Percentiles rank a stretch among this genome's conserved stretches.
Conservation (phyloP, 2,329 filamentous ascomycete species). For the Arthrobotrys sphaeroides region DNA sequence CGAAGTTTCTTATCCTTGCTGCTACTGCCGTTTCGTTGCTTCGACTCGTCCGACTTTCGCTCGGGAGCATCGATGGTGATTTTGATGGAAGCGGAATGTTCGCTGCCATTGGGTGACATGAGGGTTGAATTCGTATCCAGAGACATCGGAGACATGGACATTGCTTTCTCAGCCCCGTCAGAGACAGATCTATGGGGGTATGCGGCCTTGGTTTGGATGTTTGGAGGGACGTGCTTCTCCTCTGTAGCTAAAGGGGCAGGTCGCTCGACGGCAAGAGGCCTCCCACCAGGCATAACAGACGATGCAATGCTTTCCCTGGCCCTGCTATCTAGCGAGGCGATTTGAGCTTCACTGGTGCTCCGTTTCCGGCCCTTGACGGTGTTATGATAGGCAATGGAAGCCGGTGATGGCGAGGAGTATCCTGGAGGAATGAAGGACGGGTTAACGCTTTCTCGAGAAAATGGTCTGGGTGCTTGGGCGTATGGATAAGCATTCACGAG, state of each 20-base stretch:
- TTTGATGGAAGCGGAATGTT: conserved; percentile 40
- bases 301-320: conserved; percentile 37
- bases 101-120: conserved; percentile 48
- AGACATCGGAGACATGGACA: conserved; percentile 48
- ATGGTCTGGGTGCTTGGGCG: conserved; percentile 56
- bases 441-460: conserved; percentile 57
- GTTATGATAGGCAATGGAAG: conserved; percentile 59
- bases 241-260: conserved; percentile 40
- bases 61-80: conserved; percentile 45
- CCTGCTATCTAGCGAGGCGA: conserved; percentile 67
- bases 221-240: conserved; percentile 42
- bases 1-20: conserved; percentile 48
- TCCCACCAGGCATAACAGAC: conserved; percentile 44
- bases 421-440: conserved; percentile 62
- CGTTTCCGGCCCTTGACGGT: conserved; percentile 51
- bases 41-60: conserved; percentile 43
- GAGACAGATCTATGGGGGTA: conserved; percentile 35
- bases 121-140: conserved; percentile 47
- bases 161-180: conserved; percentile 50
- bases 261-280: conserved; percentile 35
- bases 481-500: conserved; percentile 6
- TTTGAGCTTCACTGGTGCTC: conserved; percentile 68
- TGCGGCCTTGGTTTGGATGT: conserved; percentile 41
- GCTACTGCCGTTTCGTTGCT: conserved; percentile 34
- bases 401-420: conserved; percentile 72